Evolutionary conservation across 2,329 filamentous ascomycete species (phyloP), one percentile per base, ranked within the genome.

Genomic region (Verticillium tricorpus): DNA sequence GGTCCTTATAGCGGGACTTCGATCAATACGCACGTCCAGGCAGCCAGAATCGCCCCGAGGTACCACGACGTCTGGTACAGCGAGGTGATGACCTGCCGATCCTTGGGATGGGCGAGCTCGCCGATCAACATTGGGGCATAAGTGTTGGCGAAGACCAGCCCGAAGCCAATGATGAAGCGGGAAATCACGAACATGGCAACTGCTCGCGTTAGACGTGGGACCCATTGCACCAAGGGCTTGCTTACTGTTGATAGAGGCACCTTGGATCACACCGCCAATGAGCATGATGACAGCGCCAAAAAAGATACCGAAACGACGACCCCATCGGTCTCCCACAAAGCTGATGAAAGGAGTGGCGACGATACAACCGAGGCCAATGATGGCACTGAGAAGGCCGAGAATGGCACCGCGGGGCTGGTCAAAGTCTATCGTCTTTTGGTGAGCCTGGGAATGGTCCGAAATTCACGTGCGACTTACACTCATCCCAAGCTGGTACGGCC

Each of bases 51-150:
- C 8, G 15, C 78, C 72, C 64, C 77, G 79, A 76, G 77, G 81
- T 64, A 78, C 78, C 4, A 75, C 77, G 66, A 83, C 84, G 70
- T 79, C 85, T 65, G 56, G 37, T 58, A 70, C 61, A 86, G 80
- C 57, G 84, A 86, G 5, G 85, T 86, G 58, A 64, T 62, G 35
- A 63, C 58, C 25, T 85, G 86, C 64, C 87, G 79, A 71, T 85
- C 86, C 1, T 82, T 80, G 0, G 87, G 87, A 67, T 89, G 87
- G 0, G 85, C 80, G 45, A 88, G 78, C 68, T 89, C 87, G 52
- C 85, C 84, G 3, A 83, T 31, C 2, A 54, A 22, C 56, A 34
- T 19, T 1, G 17, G 8, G 45, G 25, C 54, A 19, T 58, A 58
- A 1, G 56, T 22, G 1, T 32, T 14, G 5, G 55, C 50, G 19